Conservation (phyloP, 345 rosid species). For the Gossypium anomalum region DNA sequence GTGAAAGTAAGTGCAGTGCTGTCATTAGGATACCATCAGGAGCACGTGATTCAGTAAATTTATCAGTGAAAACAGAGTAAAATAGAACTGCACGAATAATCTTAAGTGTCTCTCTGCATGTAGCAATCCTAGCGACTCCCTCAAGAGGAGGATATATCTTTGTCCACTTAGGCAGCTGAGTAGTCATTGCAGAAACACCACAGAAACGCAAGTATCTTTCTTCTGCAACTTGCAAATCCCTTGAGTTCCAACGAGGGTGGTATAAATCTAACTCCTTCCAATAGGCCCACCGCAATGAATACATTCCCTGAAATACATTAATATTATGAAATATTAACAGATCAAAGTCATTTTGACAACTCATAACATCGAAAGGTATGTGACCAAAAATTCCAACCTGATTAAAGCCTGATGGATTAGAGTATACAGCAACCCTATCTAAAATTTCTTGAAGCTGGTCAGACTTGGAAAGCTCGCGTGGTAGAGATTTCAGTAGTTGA, state of each 20-base stretch:
- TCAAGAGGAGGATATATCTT: slow-evolving; percentile 69
- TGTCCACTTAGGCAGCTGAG: slow-evolving; percentile 88
- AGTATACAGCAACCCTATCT: slow-evolving; percentile 65
- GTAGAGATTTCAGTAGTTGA: slow-evolving; percentile 77
- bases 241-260: slow-evolving; percentile 84
- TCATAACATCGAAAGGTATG: slow-evolving; percentile 15
- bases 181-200: slow-evolving; percentile 64
- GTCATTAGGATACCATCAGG: slow-evolving; percentile 67
- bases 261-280: slow-evolving; percentile 97
- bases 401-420: slow-evolving; percentile 83
- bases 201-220: slow-evolving; percentile 81
- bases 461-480: slow-evolving; percentile 76
- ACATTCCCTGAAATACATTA: slow-evolving; percentile 59
- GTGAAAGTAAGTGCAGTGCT: slow-evolving; percentile 76
- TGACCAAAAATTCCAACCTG: slow-evolving; percentile 56
- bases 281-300: slow-evolving; percentile 60
- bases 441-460: slow-evolving; percentile 73
- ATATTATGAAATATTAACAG: slow-evolving; percentile 7
- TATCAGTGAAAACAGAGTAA: slow-evolving; percentile 64
- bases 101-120: slow-evolving; percentile 62
- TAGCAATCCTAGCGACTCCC: slow-evolving; percentile 65
- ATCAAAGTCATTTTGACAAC: slow-evolving; percentile 16
- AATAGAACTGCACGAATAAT: slow-evolving; percentile 63
- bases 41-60: slow-evolving; percentile 58
- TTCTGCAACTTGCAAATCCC: slow-evolving; percentile 92